Conservation (phyloP, 2,329 filamentous ascomycete species). For the Cordyceps farinosa region DNA sequence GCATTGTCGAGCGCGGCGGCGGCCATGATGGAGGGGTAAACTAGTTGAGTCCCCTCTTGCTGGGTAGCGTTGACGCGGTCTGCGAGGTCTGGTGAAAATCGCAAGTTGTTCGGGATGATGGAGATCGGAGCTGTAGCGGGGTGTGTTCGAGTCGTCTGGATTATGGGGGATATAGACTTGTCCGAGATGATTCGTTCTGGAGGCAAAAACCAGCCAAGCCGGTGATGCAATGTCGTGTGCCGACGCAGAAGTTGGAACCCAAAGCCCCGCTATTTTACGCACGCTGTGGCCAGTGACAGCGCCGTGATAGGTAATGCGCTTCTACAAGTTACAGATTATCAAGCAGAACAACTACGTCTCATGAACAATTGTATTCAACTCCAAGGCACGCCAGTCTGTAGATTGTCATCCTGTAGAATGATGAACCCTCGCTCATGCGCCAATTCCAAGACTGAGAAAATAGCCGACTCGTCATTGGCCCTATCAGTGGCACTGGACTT, state of each 20-base stretch:
- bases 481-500: neutral
- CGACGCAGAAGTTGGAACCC: neutral
- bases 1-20: slow-evolving; percentile 61
- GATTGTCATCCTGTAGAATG: neutral
- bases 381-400: neutral
- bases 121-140: neutral
- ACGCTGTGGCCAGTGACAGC: slow-evolving; percentile 5
- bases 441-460: too few relatives aligned
- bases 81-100: neutral
- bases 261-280: slow-evolving; percentile 11
- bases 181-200: neutral
- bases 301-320: slow-evolving; percentile 11
- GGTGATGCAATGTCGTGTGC: slow-evolving; percentile 13
- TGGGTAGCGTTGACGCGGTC: neutral
- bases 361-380: neutral
- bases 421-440: too few relatives aligned
- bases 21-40: slow-evolving; percentile 22
- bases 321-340: neutral
- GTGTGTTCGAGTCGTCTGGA: neutral
- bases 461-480: neutral
- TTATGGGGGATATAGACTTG: too few relatives aligned
- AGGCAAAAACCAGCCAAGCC: neutral
- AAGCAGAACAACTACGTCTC: neutral
- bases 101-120: neutral
- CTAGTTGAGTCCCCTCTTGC: neutral